Evolutionary conservation across 768 basidiomycete species (phyloP), one percentile per base, ranked within the genome.

Genomic region (Paxillus ammoniavirescens): DNA sequence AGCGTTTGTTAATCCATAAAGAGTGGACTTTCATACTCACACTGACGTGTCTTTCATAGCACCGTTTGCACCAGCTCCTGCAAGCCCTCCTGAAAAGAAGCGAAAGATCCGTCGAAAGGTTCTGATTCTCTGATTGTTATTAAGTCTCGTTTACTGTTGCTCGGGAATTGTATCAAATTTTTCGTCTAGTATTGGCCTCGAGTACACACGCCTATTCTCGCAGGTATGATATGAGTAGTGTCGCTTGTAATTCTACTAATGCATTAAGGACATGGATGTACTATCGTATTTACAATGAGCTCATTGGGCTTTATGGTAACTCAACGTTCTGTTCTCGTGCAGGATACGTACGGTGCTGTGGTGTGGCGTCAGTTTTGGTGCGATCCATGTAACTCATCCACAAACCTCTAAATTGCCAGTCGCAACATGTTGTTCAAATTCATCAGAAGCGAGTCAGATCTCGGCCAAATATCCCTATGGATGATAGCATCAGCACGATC

Each of bases 381-480:
- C 28, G 13, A 28, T 23, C 15, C 2, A 45, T 45, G 28, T 45
- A 45, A 30, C 28, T 26, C 26, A n/a, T 26, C 28, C 43, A 30
- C 43, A 13, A 45, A 28, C 26, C 15, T 45, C 12, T 10, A 26
- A 26, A 4, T 12, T 21, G 37, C n/a, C 8, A 5, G 30, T 23
- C 51, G 40, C 37, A 45, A 42, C 40, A 48, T 35, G 31, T 58
- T 42, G 43, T 42, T 41, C 41, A 44, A 13, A 54, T 40, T 23
- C 26, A 42, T 77, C 68, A 89, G 64, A 89, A 87, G 13, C 85
- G 80, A 18, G 82, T 85, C 53, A 89, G 66, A 65, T 90, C 87
- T 26, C 87, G 82, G 7, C 87, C 87, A 67, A 88, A 87, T 44
- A 88, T 85, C 87, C 84, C 84, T 86, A 61, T 42, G 15, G 36